A percentile compares a stretch with the other conserved stretches of the same genome.
Evolutionary conservation across 441 rosid species (phyloP).

Genomic region (Corymbia citriodora): DNA sequence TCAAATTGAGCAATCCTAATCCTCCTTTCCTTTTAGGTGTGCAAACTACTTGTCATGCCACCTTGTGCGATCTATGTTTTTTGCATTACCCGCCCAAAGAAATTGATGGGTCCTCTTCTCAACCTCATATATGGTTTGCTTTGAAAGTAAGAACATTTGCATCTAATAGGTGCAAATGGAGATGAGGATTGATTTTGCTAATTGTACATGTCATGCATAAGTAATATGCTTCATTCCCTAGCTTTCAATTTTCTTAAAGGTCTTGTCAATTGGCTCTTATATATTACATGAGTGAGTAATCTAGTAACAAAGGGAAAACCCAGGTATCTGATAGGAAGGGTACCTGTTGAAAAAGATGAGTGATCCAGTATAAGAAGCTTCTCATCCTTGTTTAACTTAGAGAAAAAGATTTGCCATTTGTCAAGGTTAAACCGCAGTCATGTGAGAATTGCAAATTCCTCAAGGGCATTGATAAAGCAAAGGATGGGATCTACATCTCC

Average conservation of each 20-base stretch:
- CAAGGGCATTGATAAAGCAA: background rate
- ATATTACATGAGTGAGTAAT: background rate
- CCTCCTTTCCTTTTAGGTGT: background rate
- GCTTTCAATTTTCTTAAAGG: background rate
- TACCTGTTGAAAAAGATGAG: too few species aligned
- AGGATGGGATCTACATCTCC: background rate
- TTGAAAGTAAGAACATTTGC: background rate
- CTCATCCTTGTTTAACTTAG: too few species aligned
- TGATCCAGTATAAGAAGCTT: too few species aligned
- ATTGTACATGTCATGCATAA: accelerated
- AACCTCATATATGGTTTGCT: background rate
- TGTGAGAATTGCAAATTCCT: too few species aligned
- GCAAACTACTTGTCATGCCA: background rate
- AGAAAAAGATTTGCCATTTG: too few species aligned
- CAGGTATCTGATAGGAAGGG: background rate
- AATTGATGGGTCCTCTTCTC: background rate
- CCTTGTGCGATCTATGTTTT: background rate
- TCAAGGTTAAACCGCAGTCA: too few species aligned
- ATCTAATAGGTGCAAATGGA: background rate
- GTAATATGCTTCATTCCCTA: background rate
- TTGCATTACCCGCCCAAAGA: background rate
- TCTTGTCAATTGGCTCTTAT: background rate
- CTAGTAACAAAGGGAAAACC: background rate
- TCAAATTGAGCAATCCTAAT: background rate
- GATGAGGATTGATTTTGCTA: background rate